Evolutionary conservation across 179 eudicot species (phyloP), one percentile per base, ranked within the genome.

Genomic region (Silene noctiflora): DNA sequence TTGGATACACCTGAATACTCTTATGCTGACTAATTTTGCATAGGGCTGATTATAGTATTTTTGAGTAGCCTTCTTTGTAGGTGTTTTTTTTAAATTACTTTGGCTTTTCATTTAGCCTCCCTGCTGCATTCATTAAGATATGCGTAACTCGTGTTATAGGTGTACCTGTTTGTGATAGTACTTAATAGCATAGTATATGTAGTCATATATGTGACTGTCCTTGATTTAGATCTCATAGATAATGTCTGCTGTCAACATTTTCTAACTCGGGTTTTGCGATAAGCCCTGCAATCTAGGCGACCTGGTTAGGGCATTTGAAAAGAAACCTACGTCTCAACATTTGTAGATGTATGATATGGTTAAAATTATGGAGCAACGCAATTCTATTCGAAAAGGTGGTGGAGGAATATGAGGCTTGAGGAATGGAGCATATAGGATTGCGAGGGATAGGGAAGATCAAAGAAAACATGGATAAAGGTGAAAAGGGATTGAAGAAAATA

Each of bases 151-250:
- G 64, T 14, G 16, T 48, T 29, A 24, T 71, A 42, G 27, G 59
- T 12, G n/a, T 69, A 46, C 53, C 48, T 69, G 59, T 69, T 46
- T 69, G 59, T 48, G 56, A 69, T 69, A 8, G 21, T 44, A 46
- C 59, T 44, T 46, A 4, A 21, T 46, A 35, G 17, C 25, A 46
- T 42, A 67, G 53, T 67, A 22, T 67, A 31, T 66, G 46, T 22
- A 24, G 33, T 25, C 51, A 67, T 22, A 16, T 35, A 33, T 35
- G 55, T 69, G 72, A 42, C 29, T 44, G 55, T 42, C 72, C 58
- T 24, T 69, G 56, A 69, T 69, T 44, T 16, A 19, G 72, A 69
- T 42, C 71, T 4, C 27, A 11, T 69, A 3, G 14, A 44, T 39
- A 24, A 51, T 33, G 6, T 24, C 14, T 66, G 61, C 74, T 71